phyloP scores from a whole-genome alignment of 2,329 filamentous ascomycete genomes.

The Ceratocystis eucalypticola region DNA sequence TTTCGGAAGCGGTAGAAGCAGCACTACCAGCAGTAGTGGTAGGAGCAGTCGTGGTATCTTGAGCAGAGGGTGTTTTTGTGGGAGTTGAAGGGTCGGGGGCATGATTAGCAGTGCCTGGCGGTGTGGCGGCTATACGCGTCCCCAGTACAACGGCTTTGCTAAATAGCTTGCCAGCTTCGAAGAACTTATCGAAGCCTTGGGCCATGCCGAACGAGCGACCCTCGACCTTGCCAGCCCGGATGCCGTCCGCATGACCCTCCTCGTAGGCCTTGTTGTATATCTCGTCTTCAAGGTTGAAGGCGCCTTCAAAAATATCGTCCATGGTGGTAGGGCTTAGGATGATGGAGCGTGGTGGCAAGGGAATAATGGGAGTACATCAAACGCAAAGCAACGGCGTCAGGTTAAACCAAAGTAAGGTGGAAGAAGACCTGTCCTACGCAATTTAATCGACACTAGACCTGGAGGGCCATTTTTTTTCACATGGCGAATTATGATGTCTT shows the following conservation, averaged over 20 bases:
- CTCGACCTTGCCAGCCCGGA: slow-evolving; percentile 66
- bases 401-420: too few species aligned
- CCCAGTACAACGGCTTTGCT: slow-evolving; percentile 75
- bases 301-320: slow-evolving; percentile 41
- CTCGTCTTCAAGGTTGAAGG: slow-evolving; percentile 47
- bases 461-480: background rate
- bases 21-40: background rate
- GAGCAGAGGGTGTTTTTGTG: background rate
- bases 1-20: background rate
- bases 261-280: slow-evolving; percentile 77
- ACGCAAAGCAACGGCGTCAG: background rate
- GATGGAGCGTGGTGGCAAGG: background rate
- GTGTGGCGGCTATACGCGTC: slow-evolving; percentile 40
- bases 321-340: slow-evolving; percentile 9
- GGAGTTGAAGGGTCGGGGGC: background rate
- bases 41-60: background rate
- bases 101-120: background rate
- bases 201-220: slow-evolving; percentile 82
- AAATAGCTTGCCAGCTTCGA: slow-evolving; percentile 64
- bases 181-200: slow-evolving; percentile 86
- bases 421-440: too few species aligned
- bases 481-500: background rate
- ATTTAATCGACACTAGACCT: background rate
- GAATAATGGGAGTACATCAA: background rate
- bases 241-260: slow-evolving; percentile 62